Evolutionary conservation across 2,329 filamentous ascomycete genomes (phyloP), one percentile per base, ranked within the genome.

Genomic region (Nemania sp.): DNA sequence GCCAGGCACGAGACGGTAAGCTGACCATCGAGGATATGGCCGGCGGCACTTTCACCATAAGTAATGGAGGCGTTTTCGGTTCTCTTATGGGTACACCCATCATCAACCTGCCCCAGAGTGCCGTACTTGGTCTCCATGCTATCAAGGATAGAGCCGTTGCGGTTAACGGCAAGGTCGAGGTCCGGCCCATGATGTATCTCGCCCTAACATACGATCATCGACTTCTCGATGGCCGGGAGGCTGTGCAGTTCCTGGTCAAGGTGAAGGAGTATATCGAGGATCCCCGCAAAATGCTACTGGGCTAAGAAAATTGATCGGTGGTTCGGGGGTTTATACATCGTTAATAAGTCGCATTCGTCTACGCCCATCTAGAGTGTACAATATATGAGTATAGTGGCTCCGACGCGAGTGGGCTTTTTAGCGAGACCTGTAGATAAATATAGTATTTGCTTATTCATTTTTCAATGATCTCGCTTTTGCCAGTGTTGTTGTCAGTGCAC

Each of bases 101-200:
- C 71, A 97, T 99, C 80, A 99, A 99, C 76, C 80, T 96, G 42
- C 93, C 93, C 12, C 93, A 97, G 72, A 93, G 89, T 55, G 89
- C 91, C 53, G 92, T 97, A 8, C 82, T 97, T 54, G 93, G 93
- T 62, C 86, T 97, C 19, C 93, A 99, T 72, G 91, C 93, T 41
- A 97, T 97, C 75, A 99, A 99, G 79, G 91, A 99, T 50, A 90
- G 89, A 67, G 86, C 93, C 2, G 86, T 97, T 47, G 93, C 83
- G 22, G 80, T 97, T 58, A 91, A 97, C 68, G 94, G 94, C 68
- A 95, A 97, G 79, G 80, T 97, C 53, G 92, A 97, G 73, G 90
- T 96, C 64, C 84, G 94, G 63, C 94, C 94, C n/a, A 97, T 99
- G 91, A 99, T 99, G 94, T 97, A 96, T 74, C 83, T 99, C 61